Evolutionary conservation across 1,284 basidiomycete genomes (phyloP).

Genomic region (Inonotus obliquus): DNA sequence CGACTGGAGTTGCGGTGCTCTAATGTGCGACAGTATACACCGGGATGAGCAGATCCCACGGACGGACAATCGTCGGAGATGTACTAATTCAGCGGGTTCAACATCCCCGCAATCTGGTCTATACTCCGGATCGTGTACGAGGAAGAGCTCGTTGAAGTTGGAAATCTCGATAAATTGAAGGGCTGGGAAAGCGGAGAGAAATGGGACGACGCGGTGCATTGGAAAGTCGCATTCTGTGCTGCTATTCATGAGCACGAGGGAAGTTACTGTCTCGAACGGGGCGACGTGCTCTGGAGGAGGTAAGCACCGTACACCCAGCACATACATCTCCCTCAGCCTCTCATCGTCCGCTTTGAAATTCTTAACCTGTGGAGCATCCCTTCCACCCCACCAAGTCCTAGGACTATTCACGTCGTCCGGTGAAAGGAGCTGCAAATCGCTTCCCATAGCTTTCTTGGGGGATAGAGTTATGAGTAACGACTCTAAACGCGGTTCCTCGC

Average conservation of each 20-base stretch:
- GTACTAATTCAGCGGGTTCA: slow-evolving; percentile 35
- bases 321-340: slow-evolving; percentile 10
- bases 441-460: slow-evolving; percentile 6
- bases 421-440: slow-evolving; percentile 1
- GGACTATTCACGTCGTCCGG: background rate
- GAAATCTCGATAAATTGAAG: slow-evolving; percentile 50
- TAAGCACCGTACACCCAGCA: slow-evolving; percentile 7
- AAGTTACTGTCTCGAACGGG: slow-evolving; percentile 32
- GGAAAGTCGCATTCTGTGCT: slow-evolving; percentile 38
- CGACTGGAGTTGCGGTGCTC: slow-evolving; percentile 50
- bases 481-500: slow-evolving; percentile 32
- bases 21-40: slow-evolving; percentile 53
- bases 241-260: slow-evolving; percentile 19
- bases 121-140: slow-evolving; percentile 20
- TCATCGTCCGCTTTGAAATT: slow-evolving; percentile 11
- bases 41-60: slow-evolving; percentile 58
- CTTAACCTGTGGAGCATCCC: background rate
- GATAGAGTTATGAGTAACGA: slow-evolving; percentile 16
- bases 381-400: slow-evolving; percentile 9
- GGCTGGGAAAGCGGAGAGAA: slow-evolving; percentile 53
- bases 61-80: slow-evolving; percentile 50
- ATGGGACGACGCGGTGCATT: slow-evolving; percentile 32
- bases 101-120: slow-evolving; percentile 28
- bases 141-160: slow-evolving; percentile 47
- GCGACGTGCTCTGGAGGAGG: background rate